Evolutionary conservation across 495 filamentous ascomycete genomes (phyloP), one percentile per base, ranked within the genome.

Genomic region (Glonium stellatum): DNA sequence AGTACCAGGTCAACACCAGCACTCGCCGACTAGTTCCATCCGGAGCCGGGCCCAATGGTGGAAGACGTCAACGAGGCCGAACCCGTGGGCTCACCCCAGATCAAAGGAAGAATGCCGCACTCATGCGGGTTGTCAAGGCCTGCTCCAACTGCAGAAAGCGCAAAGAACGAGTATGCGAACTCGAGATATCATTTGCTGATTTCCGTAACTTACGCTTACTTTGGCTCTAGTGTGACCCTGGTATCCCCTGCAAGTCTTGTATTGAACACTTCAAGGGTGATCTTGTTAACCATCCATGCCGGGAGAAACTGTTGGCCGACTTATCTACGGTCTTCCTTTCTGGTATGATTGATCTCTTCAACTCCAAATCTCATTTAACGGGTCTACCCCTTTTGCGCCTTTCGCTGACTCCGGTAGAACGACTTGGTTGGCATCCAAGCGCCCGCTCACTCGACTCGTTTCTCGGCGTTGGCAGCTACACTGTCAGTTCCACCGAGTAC

Each of bases 231-330:
- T 70, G 67, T 52, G 67, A 70, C 31, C 58, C 58, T 19, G 65
- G 65, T 1, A 65, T 60, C 34, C 67, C 67, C 21, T 70, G 67
- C 59, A 63, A 63, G 31, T 44, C 67, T 8, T 70, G 67, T 44
- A 54, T 70, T 4, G 55, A 64, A 2, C 62, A 70, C 42, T 70
- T 62, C 54, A 65, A 63, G 49, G 57, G 53, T 49, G 56, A 67
- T 27, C 56, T 70, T 9, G 25, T 65, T 11, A 42, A 62, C 12
- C 23, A 54, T 19, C 67, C 65, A 5, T 67, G 65, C 49, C 67
- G 67, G 37, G 61, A 65, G 35, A 50, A 53, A 5, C 36, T 60
- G 1, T 41, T 67, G 13, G 54, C 51, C 18, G 56, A 63, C 42
- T 57, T 67, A 34, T 60, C 59, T 0, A 57, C 37, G 5, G 35